Evolutionary conservation across 768 basidiomycete genomes (phyloP), one percentile per base, ranked within the genome.

Genomic region (Coprinellus micaceus): DNA sequence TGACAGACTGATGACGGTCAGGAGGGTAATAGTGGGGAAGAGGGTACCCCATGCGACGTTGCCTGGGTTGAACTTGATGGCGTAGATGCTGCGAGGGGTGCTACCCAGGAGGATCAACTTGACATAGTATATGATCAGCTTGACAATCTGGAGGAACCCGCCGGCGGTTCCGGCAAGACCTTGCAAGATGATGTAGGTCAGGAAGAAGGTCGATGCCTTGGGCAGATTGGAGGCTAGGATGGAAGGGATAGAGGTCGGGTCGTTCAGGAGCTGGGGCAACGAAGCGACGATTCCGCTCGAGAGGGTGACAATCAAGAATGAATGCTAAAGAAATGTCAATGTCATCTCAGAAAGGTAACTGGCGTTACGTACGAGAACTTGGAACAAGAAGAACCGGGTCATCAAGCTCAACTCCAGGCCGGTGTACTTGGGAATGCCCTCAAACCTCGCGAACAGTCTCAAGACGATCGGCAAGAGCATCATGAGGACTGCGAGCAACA

Each of bases 371-470:
- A 95, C 92, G 52, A 97, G 73, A 48, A 95, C 90, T 74, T 90
- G 88, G 80, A 97, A 97, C 60, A 92, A 74, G 74, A 96, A 96
- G 74, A 80, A 98, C 21, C 97, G 78, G 1, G 84, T 86, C 95
- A 98, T 97, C 65, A 99, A 71, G 51, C 88, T 90, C 4, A 97
- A 79, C 63, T 99, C 96, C 40, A 98, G 72, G 1, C 84, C 87
- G 0, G 86, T 90, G 30, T 80, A 79, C 61, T 89, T 86, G 0
- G 96, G 94, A 19, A 94, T 91, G 19, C 97, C 97, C 72, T 98
- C 92, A 53, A 97, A 88, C 19, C 82, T 77, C 12, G 85, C 91
- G 26, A 98, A 74, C 21, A 91, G 72, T 37, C 96, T 81, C 57
- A 98, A 69, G 15, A 98, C 63, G 64, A 94, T 89, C 0, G 79